These are phyloP conservation scores for Collybia sp. DNA, from an alignment of 768 basidiomycete species.

Conservation along the genomic window DNA sequence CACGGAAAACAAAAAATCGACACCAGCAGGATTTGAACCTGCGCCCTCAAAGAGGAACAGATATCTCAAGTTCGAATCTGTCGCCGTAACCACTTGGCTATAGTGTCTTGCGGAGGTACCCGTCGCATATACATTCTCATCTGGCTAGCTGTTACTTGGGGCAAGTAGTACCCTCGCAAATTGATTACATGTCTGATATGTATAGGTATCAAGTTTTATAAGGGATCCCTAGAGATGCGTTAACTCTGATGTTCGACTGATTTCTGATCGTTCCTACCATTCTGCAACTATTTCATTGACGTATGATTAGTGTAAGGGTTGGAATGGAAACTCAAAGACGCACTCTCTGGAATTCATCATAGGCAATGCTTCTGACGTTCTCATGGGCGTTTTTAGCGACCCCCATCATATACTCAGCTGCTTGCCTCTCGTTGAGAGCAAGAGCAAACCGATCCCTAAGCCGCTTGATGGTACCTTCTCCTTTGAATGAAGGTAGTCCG, in stretches of 20 bases:
- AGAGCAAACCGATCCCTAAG: conserved; percentile 84
- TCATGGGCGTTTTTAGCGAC: conserved; percentile 91
- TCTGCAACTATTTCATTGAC: conserved; percentile 25
- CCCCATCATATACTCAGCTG: conserved; percentile 90
- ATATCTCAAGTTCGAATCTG: conserved; percentile 49
- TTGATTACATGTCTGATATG: neutral
- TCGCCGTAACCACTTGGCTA: conserved; percentile 80
- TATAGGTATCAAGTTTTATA: conserved; percentile 24
- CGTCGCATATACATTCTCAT: no score
- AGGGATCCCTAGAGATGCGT: conserved; percentile 29
- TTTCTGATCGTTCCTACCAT: conserved; percentile 23
- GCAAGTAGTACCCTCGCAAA: neutral
- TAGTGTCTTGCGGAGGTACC: conserved; percentile 28
- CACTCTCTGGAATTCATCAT: conserved; percentile 94
- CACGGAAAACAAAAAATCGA: conserved; percentile 4
- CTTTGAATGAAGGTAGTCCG: conserved; percentile 94
- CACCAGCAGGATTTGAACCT: conserved; percentile 19
- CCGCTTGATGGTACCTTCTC: conserved; percentile 85
- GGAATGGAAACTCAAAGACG: conserved; percentile 18
- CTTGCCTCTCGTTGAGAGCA: conserved; percentile 79
- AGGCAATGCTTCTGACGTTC: conserved; percentile 88
- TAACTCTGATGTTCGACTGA: neutral
- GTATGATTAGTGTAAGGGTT: neutral
- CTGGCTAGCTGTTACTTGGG: neutral
- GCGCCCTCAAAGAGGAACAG: conserved; percentile 19